These are phyloP conservation scores for Penicillium sp. DNA, from an alignment of 2,329 filamentous ascomycete genomes.

Conservation along the genomic window DNA sequence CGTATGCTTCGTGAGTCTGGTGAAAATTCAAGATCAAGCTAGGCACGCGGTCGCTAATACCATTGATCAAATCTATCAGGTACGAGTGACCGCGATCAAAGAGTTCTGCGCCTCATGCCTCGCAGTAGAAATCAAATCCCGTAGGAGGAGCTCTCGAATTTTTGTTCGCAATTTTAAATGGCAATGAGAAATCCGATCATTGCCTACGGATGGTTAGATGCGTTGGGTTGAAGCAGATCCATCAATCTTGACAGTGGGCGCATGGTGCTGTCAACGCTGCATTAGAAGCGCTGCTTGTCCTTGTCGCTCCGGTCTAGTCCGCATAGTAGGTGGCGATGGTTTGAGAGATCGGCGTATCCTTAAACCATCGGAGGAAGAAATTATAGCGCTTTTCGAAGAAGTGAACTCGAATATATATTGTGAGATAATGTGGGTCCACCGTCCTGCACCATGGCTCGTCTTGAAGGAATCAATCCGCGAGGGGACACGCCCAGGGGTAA, in stretches of 20 bases:
- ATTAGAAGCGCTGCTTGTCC: not conserved
- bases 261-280: not conserved
- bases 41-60: not conserved
- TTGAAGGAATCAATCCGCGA: no score
- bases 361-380: no score
- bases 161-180: not conserved
- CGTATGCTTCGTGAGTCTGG: not conserved
- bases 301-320: constrained; percentile 3
- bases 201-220: constrained; percentile 9
- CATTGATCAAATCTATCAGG: no score
- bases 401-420: no score
- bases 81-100: not conserved
- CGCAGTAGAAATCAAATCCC: not conserved
- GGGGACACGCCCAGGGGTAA: no score
- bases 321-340: constrained; percentile 5
- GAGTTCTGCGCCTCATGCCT: not conserved
- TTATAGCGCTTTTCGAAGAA: no score
- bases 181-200: constrained; percentile 9
- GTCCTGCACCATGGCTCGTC: no score
- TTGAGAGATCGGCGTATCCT: not conserved
- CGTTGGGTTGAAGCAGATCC: constrained; percentile 11
- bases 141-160: not conserved
- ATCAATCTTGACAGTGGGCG: constrained; percentile 4
- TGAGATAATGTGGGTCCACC: no score
- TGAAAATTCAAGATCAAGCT: not conserved